Conservation (phyloP, 495 filamentous ascomycete species). For the Penicillium canariense region DNA sequence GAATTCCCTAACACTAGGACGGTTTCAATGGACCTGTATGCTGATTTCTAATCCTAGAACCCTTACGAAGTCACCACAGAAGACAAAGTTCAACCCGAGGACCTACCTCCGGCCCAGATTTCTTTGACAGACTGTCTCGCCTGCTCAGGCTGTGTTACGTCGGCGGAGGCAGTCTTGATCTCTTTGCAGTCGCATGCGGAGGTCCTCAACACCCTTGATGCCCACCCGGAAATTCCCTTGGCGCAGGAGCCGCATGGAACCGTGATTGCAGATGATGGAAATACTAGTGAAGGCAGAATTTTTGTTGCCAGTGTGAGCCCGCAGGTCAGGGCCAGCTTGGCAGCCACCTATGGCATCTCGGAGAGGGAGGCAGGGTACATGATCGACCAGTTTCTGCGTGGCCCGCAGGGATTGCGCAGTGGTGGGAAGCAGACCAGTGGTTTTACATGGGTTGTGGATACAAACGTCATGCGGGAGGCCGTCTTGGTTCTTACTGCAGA, state of each 20-base stretch:
- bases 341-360: constrained; percentile 72
- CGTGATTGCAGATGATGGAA: constrained; percentile 20
- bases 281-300: constrained; percentile 56
- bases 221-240: constrained; percentile 52
- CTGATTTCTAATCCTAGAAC: constrained; percentile 49
- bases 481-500: constrained; percentile 78
- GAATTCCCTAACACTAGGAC: background rate
- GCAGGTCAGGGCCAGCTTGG: constrained; percentile 82
- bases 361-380: constrained; percentile 73
- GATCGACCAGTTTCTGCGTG: constrained; percentile 76
- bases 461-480: constrained; percentile 73
- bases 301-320: constrained; percentile 92
- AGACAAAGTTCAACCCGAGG: constrained; percentile 64
- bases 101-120: constrained; percentile 73
- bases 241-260: constrained; percentile 20
- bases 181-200: constrained; percentile 89
- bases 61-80: constrained; percentile 87
- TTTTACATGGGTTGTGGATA: constrained; percentile 87
- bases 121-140: constrained; percentile 96
- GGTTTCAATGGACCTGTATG: background rate
- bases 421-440: constrained; percentile 69
- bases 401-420: constrained; percentile 61
- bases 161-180: constrained; percentile 91
- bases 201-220: constrained; percentile 78
- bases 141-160: constrained; percentile 96